Conservation (phyloP, 140 eudicot species). For the Bidens hawaiensis region DNA sequence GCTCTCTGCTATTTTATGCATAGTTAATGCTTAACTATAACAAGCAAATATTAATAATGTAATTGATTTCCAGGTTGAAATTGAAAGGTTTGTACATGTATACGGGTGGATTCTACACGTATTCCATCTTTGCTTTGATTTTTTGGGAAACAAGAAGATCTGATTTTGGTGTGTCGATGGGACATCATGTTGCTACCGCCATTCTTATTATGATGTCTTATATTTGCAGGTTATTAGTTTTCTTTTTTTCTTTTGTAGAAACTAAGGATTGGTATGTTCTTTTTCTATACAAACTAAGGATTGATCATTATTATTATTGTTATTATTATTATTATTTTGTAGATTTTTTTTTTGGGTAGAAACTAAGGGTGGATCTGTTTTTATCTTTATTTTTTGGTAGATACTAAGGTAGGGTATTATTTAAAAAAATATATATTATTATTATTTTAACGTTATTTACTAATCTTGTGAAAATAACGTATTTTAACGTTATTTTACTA, state of each 20-base stretch:
- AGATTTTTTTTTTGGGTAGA: not conserved
- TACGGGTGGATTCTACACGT: constrained; percentile 88
- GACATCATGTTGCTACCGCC: constrained; percentile 88
- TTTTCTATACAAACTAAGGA: too few species aligned
- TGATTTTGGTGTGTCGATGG: constrained; percentile 97
- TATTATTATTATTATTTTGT: too few species aligned
- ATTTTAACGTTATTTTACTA: too few species aligned
- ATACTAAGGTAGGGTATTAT: too few species aligned
- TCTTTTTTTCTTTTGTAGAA: not conserved
- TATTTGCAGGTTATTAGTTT: constrained; percentile 52
- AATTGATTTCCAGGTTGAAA: constrained; percentile 55
- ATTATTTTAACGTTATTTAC: too few species aligned
- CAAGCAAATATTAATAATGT: not conserved
- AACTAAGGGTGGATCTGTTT: not conserved
- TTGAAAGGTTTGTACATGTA: constrained; percentile 87
- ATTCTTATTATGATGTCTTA: constrained; percentile 82
- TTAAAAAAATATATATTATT: too few species aligned
- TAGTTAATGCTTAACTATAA: not conserved
- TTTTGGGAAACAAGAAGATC: constrained; percentile 98
- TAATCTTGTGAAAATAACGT: too few species aligned
- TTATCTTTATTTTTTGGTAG: too few species aligned
- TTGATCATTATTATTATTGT: too few species aligned
- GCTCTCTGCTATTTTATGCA: constrained; percentile 8
- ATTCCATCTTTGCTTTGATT: constrained; percentile 90
- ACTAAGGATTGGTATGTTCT: too few species aligned